phyloP scores from a whole-genome alignment of 1,284 basidiomycete species.

The Takashimella koratensis region DNA sequence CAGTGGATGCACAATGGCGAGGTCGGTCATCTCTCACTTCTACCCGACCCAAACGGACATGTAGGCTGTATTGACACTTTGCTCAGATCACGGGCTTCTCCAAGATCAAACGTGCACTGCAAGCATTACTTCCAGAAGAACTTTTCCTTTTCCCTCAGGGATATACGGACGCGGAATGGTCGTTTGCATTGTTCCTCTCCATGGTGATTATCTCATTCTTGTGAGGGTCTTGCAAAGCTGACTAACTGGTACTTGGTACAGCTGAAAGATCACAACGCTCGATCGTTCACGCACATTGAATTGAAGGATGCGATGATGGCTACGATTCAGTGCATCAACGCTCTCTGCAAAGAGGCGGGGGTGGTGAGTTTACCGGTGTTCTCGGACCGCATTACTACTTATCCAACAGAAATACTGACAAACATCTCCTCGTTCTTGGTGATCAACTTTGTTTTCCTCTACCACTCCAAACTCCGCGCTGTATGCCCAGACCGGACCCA shows the following conservation, averaged over 20 bases:
- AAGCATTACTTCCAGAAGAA: constrained; percentile 69
- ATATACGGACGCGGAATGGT: constrained; percentile 96
- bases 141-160: constrained; percentile 81
- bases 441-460: too few species aligned
- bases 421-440: too few species aligned
- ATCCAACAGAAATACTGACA: too few species aligned
- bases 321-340: constrained; percentile 75
- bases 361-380: constrained; percentile 58
- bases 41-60: constrained; percentile 10
- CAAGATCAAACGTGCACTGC: constrained; percentile 73
- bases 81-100: constrained; percentile 69
- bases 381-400: too few species aligned
- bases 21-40: constrained; percentile 12
- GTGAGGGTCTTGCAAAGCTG: too few species aligned
- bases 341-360: constrained; percentile 66
- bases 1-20: constrained; percentile 95
- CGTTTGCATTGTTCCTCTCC: constrained; percentile 83
- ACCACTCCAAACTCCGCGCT: too few species aligned
- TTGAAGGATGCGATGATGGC: constrained; percentile 73
- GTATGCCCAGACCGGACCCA: constrained; percentile 66
- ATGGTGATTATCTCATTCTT: constrained; percentile 55
- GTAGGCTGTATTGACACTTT: constrained; percentile 5
- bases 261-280: constrained; percentile 74
- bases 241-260: constrained; percentile 48
- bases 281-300: constrained; percentile 44